Base-by-base conservation (phyloP, 805 yeast species). In the Teunomyces stri region DNA sequence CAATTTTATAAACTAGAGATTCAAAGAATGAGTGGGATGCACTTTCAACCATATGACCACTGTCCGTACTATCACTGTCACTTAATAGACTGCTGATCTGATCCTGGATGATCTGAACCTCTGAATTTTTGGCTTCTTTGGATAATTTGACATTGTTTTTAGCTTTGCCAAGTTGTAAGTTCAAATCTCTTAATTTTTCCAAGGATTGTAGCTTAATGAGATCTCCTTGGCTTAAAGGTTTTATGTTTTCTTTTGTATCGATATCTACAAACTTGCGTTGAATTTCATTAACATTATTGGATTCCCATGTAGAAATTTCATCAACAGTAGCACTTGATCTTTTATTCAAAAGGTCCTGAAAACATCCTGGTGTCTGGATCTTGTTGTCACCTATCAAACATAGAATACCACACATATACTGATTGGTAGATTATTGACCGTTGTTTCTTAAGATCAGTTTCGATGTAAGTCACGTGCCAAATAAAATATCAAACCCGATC, bases 351-450 rank as follows among this genome's bases (percentile, higher is more conserved):
- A 37, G 15, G 2, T 5, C 9, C 16, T 6, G 21, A 30, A 46
- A 31, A 21, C 39, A 16, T 16, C 5, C 13, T 13, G 42, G 46
- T 20, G 42, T 44, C 40, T 9, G 21, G 38, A 13, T 6, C 51
- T 41, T 30, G 59, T 65, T 45, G 6, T 27, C 39, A n/a, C 39
- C 25, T 16, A 49, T 46, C 20, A 38, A 27, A n/a, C 74, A 64
- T 16, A 81, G 62, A 10, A 81, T 81, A 1, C 86, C 86, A 69
- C 86, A 81, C 87, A 81, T 81, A 2, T 10, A 20, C n/a, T 18
- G 3, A 9, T 6, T 37, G 11, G 9, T 13, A 31, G 16, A 3
- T 7, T 13, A 9, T 31, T 6, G 27, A 25, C 10, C 10, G 7
- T 31, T 4, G 7, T 21, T 7, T 21, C 25, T 31, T 12, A 15